Conservation (phyloP, 2,329 filamentous ascomycete genomes). For the Simplicillium sp. region DNA sequence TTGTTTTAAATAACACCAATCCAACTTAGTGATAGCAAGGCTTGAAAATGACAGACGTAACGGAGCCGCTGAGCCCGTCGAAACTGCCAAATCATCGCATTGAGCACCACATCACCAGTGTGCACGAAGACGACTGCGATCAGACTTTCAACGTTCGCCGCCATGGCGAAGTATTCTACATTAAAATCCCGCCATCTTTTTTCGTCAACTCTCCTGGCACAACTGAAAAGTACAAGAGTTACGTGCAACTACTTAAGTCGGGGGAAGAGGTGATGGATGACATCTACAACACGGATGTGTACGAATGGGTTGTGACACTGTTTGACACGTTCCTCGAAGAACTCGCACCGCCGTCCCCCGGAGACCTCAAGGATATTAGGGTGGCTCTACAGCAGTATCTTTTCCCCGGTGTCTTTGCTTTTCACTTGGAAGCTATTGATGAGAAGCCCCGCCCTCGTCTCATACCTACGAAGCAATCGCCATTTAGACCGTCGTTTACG, state of each 20-base stretch:
- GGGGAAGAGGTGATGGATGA: conserved; percentile 8
- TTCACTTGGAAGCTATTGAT: conserved; percentile 9
- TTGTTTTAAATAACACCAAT: too few relatives aligned
- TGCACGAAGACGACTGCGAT: neutral
- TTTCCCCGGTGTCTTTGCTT: conserved; percentile 11
- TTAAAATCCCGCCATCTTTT: conserved; percentile 3
- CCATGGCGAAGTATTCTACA: conserved; percentile 11
- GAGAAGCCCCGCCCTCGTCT: conserved; percentile 1
- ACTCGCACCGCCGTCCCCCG: conserved; percentile 10
- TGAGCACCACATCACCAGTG: conserved; percentile 2
- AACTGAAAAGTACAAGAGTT: conserved; percentile 7
- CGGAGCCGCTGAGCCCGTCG: too few relatives aligned
- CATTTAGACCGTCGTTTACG: conserved; percentile 7
- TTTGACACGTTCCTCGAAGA: conserved; percentile 11
- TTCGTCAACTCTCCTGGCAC: conserved; percentile 10
- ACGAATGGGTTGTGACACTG: conserved; percentile 9
- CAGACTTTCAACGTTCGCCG: conserved; percentile 8
- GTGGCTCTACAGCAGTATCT: conserved; percentile 11
- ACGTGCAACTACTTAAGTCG: conserved; percentile 10
- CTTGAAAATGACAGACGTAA: too few relatives aligned
- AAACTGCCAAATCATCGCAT: conserved; percentile 8
- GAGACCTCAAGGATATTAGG: neutral
- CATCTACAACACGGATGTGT: conserved; percentile 11
- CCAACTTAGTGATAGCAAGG: too few relatives aligned
- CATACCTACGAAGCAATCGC: neutral